These are phyloP conservation scores for Penicillium paradoxum DNA, from an alignment of 495 filamentous ascomycete species.

Conservation along the genomic window DNA sequence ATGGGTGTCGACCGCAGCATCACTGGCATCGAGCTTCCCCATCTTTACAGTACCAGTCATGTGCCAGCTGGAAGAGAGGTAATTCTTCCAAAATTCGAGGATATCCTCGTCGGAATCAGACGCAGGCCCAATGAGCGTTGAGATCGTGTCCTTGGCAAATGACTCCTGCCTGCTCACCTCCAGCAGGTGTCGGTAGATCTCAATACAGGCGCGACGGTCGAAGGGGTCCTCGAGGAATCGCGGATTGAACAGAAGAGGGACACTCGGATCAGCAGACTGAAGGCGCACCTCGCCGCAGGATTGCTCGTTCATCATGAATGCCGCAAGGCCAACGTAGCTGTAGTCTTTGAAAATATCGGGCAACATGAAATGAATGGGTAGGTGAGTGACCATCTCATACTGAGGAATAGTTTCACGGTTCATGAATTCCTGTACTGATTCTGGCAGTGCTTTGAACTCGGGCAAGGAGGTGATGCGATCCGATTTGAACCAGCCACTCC, in stretches of 20 bases:
- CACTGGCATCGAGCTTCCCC: constrained; percentile 44
- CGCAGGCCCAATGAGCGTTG: constrained; percentile 37
- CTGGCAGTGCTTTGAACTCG: constrained; percentile 44
- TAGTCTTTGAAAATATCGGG: constrained; percentile 25
- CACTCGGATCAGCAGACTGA: constrained; percentile 49
- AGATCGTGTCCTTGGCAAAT: constrained; percentile 44
- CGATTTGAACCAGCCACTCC: constrained; percentile 52
- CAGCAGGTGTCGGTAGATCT: constrained; percentile 45
- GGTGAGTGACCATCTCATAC: constrained; percentile 39
- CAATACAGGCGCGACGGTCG: constrained; percentile 51
- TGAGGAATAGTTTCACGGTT: constrained; percentile 42
- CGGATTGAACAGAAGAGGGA: constrained; percentile 53
- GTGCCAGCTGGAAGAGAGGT: constrained; percentile 41
- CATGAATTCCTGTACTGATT: constrained; percentile 33
- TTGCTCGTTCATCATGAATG: constrained; percentile 37
- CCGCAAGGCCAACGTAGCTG: constrained; percentile 26
- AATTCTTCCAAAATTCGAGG: constrained; percentile 42
- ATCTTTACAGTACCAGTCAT: constrained; percentile 61
- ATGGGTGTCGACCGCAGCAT: constrained; percentile 50
- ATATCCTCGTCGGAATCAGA: constrained; percentile 54
- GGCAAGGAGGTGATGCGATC: constrained; percentile 28
- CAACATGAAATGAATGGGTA: constrained; percentile 26
- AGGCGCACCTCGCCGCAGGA: constrained; percentile 49
- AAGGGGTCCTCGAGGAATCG: constrained; percentile 52
- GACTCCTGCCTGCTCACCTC: constrained; percentile 39